Evolutionary conservation across 352 stramenopile genomes (phyloP), one percentile per base, ranked within the genome.

Genomic region (Pythium utonaiense): DNA sequence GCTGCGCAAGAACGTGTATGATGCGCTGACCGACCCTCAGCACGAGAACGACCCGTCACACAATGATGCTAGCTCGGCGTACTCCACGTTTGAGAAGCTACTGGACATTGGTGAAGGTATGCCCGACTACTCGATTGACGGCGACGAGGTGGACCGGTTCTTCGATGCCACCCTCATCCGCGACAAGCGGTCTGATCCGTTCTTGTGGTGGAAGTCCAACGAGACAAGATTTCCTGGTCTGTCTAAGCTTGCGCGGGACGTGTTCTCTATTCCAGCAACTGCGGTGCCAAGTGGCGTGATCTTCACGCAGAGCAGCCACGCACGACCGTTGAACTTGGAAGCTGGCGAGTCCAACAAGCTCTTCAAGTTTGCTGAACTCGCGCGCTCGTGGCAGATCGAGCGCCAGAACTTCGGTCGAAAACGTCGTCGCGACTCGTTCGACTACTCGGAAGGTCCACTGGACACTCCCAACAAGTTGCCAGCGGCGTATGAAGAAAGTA

Each of bases 401-500:
- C 79, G 81, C 42, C 79, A 85, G 61, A 85, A 81, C 64, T 89
- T 91, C 53, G 82, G 74, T 1, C 74, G 79, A 36, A 91, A 91
- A 63, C 82, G 82, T 31, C 75, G 82, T 57, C 79, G 80, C 31
- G 79, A 89, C 62, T 88, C 82, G 64, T 91, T 91, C 66, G 79
- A 89, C 42, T 89, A 86, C 63, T 70, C 78, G 59, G 82, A 91
- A 53, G 62, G 72, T 7, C 66, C 76, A 17, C 62, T 89, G 52
- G 79, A 89, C 34, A 70, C 74, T 13, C 70, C 78, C 31, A 57
- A 65, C 51, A 89, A 88, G 68, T 66, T 89, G 40, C 6, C 40
- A 63, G 54, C 79, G 60, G 76, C 82, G 70, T 89, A 88, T 83
- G 82, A 91, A 85, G 82, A 91, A 83, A 91, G 82, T 88, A 91